Percentiles rank a stretch among this genome's conserved stretches.
Evolutionary conservation across 2,329 filamentous ascomycete genomes (phyloP).

Genomic region (Helotiales sp.): DNA sequence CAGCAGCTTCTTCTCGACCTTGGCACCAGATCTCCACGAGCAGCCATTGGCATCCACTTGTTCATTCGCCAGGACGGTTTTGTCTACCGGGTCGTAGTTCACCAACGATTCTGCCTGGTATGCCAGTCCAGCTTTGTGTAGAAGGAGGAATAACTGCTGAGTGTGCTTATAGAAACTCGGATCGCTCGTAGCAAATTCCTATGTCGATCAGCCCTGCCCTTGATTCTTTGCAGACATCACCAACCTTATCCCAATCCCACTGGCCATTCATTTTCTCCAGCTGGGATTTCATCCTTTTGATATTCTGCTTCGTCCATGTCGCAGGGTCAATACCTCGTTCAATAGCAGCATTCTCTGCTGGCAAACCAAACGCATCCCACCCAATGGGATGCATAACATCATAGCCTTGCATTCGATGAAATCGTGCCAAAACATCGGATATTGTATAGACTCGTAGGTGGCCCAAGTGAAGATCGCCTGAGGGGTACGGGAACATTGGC

Average conservation of each 20-base stretch:
- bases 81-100: slow-evolving; percentile 88
- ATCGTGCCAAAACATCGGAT: slow-evolving; percentile 80
- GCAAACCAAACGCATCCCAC: slow-evolving; percentile 90
- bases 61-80: slow-evolving; percentile 88
- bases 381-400: slow-evolving; percentile 86
- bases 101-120: slow-evolving; percentile 83
- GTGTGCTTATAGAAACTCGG: slow-evolving; percentile 88
- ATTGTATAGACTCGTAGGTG: slow-evolving; percentile 90
- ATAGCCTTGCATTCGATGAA: slow-evolving; percentile 70
- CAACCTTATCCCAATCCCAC: slow-evolving; percentile 81
- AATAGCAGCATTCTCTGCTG: slow-evolving; percentile 88
- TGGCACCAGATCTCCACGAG: slow-evolving; percentile 85
- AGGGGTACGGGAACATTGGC: slow-evolving; percentile 93
- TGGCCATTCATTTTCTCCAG: slow-evolving; percentile 74
- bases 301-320: slow-evolving; percentile 78
- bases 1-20: slow-evolving; percentile 75
- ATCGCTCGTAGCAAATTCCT: slow-evolving; percentile 85
- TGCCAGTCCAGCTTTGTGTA: slow-evolving; percentile 72
- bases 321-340: slow-evolving; percentile 77
- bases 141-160: slow-evolving; percentile 78
- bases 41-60: slow-evolving; percentile 84
- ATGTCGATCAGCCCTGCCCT: slow-evolving; percentile 12
- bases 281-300: slow-evolving; percentile 82
- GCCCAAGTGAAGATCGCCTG: slow-evolving; percentile 81
- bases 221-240: slow-evolving; percentile 35